Evolutionary conservation across 331 rosid species (phyloP), one percentile per base, ranked within the genome.

Genomic region (Prunus yedoensis): DNA sequence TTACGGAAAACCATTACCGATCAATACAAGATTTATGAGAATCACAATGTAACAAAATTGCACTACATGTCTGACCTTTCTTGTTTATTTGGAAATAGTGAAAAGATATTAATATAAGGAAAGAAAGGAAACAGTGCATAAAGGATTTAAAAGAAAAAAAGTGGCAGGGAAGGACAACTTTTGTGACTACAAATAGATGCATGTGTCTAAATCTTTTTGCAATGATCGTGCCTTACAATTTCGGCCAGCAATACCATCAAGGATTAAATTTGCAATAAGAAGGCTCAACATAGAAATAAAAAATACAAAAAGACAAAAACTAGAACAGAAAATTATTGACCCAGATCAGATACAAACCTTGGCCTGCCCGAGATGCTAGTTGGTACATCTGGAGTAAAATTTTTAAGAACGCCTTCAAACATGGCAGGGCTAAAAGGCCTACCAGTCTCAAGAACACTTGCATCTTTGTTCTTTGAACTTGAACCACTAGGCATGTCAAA

Each of bases 371-470:
- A 83, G 54, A 91, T 79, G 80, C 86, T 80, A 66, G 86, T 77
- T 51, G 88, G 81, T 65, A 95, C 79, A 78, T 92, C 98, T 3
- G 98, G 98, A 41, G 96, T 84, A 79, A 95, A 95, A 10, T 53
- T 80, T 76, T 88, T 87, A 27, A 95, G 81, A 84, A 92, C 87
- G 7, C 59, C 84, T 82, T 90, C 98, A 74, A 95, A 95, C 97
- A 95, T 92, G 78, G 76, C 77, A 70, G 99, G 98, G 82, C 78
- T 80, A 77, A 92, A 89, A 74, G 99, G 89, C 79, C 84, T 89
- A 60, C 97, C 97, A 71, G 78, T 81, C 73, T 88, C 99, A 23
- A 83, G 70, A 73, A 80, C 43, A 72, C 66, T 74, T 5, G 73
- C 23, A 83, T 92, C 96, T 83, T 68, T 85, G 81, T 56, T 83